Evolutionary conservation across 257 asterid species (phyloP).

Genomic region (Leonotis leonurus): DNA sequence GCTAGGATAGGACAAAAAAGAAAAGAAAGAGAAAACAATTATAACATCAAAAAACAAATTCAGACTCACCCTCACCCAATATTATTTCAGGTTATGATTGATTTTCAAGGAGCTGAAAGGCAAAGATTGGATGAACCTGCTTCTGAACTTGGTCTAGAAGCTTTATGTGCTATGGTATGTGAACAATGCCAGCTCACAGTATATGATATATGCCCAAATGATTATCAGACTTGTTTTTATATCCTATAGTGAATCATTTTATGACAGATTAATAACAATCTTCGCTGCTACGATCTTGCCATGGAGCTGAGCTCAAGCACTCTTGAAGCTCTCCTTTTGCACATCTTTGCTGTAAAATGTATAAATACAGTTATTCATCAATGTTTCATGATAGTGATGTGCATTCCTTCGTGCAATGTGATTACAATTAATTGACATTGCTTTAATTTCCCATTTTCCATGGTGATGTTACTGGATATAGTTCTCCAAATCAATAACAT

Average conservation of each 20-base stretch:
- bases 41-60: background rate
- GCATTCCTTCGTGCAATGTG: background rate
- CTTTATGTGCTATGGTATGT: constrained; percentile 86
- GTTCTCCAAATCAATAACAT: constrained; percentile 67
- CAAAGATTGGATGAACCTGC: constrained; percentile 94
- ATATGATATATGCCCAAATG: background rate
- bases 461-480: constrained; percentile 24
- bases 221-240: background rate
- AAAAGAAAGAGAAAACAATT: background rate
- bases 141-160: constrained; percentile 95
- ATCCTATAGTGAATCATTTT: constrained; percentile 15
- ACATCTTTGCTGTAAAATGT: background rate
- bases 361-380: background rate
- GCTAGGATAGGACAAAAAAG: background rate
- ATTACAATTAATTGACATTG: background rate
- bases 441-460: background rate
- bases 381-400: background rate
- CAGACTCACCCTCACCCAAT: background rate
- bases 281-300: constrained; percentile 82
- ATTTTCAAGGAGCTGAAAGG: constrained; percentile 95
- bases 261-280: no score
- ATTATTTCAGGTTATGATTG: constrained; percentile 74
- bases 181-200: constrained; percentile 5
- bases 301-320: constrained; percentile 87
- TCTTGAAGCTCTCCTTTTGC: background rate